Evolutionary conservation across 2,329 filamentous ascomycete species (phyloP), one percentile per base, ranked within the genome.

Genomic region (Colletotrichum sp.): DNA sequence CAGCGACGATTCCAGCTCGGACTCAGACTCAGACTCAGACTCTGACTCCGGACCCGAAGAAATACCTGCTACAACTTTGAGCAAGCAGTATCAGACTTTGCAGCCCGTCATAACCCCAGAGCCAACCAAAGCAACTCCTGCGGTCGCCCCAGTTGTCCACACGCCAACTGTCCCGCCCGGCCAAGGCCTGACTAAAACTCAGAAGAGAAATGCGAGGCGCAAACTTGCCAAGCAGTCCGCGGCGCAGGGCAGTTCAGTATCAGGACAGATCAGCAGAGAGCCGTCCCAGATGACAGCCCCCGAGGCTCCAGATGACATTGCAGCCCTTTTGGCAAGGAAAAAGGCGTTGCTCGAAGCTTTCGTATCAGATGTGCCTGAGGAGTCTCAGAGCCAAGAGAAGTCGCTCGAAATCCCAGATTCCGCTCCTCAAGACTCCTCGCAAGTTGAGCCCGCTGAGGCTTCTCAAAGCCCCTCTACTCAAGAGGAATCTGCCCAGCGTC

Each of bases 181-280:
- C 2, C 76, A 80, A 18, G 87, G 87, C 3, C 80, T 88, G 66
- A 81, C 82, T 1, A 83, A 79, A 38, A 91, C 90, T 0, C 87
- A 88, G 77, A 89, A 85, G 75, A 86, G 90, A 8, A 92, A 92
- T 76, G 86, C 85, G 10, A 85, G 90, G 32, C 85, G 89, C 58
- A 86, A 87, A 38, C 81, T 83, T 5, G 82, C 83, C 5, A 85
- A 86, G 71, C 13, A 77, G 69, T 55, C 79, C 71, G 65, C 76
- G 52, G 21, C 76, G 64, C n/a, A 64, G 30, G 55, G 21, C n/a
- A 26, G 32, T 5, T 71, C 73, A 2, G 18, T n/a, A 2, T 60
- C 74, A 6, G 58, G 13, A 36, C 43, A 32, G 4, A 56, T 30
- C 52, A 65, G 71, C 55, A n/a, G 24, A 24, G 64, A 48, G 28